These are phyloP conservation scores for Candida albicans DNA, from an alignment of 1,139 yeast genomes.

Conservation along the genomic window DNA sequence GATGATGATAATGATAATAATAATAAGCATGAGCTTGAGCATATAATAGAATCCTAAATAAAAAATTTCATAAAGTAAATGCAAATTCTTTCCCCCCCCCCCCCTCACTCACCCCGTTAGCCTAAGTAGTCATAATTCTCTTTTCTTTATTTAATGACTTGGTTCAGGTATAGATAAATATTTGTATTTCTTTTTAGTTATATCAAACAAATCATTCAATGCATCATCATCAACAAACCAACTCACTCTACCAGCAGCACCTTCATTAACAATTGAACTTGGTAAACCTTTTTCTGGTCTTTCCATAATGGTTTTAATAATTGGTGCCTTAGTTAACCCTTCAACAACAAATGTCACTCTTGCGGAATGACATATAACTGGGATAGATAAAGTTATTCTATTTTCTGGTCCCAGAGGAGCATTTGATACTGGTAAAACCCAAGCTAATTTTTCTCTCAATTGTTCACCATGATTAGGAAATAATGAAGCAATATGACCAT, in stretches of 20 bases:
- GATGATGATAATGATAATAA: too few relatives aligned
- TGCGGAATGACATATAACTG: conserved; percentile 92
- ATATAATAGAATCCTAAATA: too few relatives aligned
- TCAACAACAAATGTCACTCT: conserved; percentile 93
- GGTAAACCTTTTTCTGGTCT: conserved; percentile 97
- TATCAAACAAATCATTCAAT: conserved; percentile 71
- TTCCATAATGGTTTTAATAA: conserved; percentile 90
- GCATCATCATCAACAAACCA: conserved; percentile 99
- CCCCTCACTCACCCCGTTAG: too few relatives aligned
- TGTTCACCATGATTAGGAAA: conserved; percentile 88
- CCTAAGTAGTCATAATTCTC: too few relatives aligned
- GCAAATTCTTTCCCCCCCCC: too few relatives aligned
- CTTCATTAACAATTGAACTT: conserved; percentile 89
- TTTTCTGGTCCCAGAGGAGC: conserved; percentile 90
- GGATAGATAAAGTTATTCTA: conserved; percentile 89
- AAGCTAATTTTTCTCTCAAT: conserved; percentile 85
- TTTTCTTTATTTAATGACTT: too few relatives aligned
- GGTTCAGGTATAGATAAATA: conserved; percentile 36
- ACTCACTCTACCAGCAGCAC: conserved; percentile 92
- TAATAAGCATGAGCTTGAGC: too few relatives aligned
- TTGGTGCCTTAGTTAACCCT: conserved; percentile 94
- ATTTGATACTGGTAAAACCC: conserved; percentile 92
- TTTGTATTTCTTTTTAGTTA: conserved; percentile 76
- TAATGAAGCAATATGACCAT: conserved; percentile 94
- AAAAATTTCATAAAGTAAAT: too few relatives aligned